Evolutionary conservation across 2,329 filamentous ascomycete species (phyloP), one percentile per base, ranked within the genome.

Genomic region (Cadophora sp.): DNA sequence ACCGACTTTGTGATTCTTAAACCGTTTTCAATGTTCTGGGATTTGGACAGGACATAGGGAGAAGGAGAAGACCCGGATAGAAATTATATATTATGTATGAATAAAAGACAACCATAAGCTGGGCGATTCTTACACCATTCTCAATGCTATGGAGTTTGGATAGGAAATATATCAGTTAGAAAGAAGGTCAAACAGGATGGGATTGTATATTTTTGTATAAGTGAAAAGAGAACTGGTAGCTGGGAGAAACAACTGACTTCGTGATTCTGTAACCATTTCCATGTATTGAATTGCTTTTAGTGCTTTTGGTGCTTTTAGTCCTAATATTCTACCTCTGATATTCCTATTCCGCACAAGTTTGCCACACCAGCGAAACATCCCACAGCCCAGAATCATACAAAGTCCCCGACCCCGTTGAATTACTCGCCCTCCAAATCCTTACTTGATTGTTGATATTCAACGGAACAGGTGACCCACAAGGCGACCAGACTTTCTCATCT

Each of bases 391-490:
- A 58, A 24, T 58, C 55, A 41, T 24, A 58, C n/a, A 58, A 18
- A 2, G 33, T 41, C 20, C 55, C 55, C 7, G 55, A 41, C n/a
- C 55, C 55, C n/a, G 55, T 58, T 7, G 55, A 43, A 27, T 58
- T 58, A 18, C 36, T 58, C 55, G n/a, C 36, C 13, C 55, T 56
- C 20, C 36, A 67, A 13, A 73, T 62, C 5, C 67, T 53, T 18
- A 73, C 68, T 36, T 70, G 61, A 39, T 69, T 70, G 36, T 72
- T 68, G 50, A 73, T 68, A 30, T 73, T 72, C n/a, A 72, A 50
- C 1, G 66, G 62, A 6, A 60, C 20, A 20, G 39, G 33, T 3
- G 50, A 14, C 3, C 70, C 72, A 60, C 72, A 73, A 11, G 72
- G 70, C 22, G 69, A 70, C 69, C 70, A 72, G 13, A 71, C 53